Base-by-base conservation (phyloP, 495 filamentous ascomycete species). In the Penicillium canariense region DNA sequence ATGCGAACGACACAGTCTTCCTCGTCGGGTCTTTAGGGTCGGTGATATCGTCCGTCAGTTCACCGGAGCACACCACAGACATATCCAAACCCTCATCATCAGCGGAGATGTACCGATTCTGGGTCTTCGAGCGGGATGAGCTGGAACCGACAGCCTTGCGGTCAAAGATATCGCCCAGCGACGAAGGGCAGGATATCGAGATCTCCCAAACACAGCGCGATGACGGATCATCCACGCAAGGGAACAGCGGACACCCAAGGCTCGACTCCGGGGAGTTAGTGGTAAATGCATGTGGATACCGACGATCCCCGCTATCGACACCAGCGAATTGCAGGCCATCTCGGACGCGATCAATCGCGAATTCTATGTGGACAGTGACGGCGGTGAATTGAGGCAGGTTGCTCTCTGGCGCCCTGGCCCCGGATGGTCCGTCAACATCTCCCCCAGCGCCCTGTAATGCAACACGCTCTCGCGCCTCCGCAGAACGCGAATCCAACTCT, bases 311-410 rank as follows among this genome's bases (percentile, higher is more conserved):
- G 42, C 84, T 83, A 43, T 87, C 84, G 27, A 90, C 77, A 2
- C 94, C 95, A 22, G 94, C 89, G 70, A 96, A 97, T 31, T 95
- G 90, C 46, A 97, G 68, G 17, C 91, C 94, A 69, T 97, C 94
- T 27, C 87, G 79, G 54, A 91, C 82, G 35, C 81, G 78, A 50
- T 84, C 84, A 6, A 89, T 79, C 12, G 75, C 70, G 62, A 94
- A 99, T 48, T 92, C 86, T 54, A 97, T 88, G 35, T 71, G 67
- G 17, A 89, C 65, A 15, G 65, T 77, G 20, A 90, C 55, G 18
- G 85, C 78, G 40, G 74, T 77, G 61, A 82, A 88, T 25, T 69
- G 79, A 58, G 68, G 73, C n/a, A 73, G 62, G 9, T 69, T 66
- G 0, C 67, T 69, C 18, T 80, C 71, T 1, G 68, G 59, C 1